Evolutionary conservation across 2,329 filamentous ascomycete species (phyloP).

Genomic region (Hypoxylon sp.): DNA sequence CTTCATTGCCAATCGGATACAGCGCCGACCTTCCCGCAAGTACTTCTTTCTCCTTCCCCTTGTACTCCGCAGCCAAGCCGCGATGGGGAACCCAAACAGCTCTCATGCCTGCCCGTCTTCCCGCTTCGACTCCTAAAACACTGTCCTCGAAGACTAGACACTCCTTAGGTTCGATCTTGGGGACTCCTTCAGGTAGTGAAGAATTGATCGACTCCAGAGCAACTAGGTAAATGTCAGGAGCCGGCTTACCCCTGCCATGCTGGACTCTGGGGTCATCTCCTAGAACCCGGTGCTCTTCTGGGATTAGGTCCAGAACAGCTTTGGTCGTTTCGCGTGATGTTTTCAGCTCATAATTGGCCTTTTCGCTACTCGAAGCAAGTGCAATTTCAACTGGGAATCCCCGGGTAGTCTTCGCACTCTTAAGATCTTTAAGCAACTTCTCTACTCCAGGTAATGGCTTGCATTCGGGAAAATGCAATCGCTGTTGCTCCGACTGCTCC

Average conservation of each 20-base stretch:
- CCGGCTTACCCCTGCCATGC: slow-evolving; percentile 71
- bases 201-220: slow-evolving; percentile 72
- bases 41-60: slow-evolving; percentile 41
- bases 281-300: slow-evolving; percentile 62
- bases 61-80: slow-evolving; percentile 56
- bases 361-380: slow-evolving; percentile 70
- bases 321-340: slow-evolving; percentile 49
- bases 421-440: slow-evolving; percentile 60
- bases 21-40: slow-evolving; percentile 45
- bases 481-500: slow-evolving; percentile 63
- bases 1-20: slow-evolving; percentile 43
- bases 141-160: slow-evolving; percentile 80
- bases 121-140: slow-evolving; percentile 75
- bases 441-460: slow-evolving; percentile 70
- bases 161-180: slow-evolving; percentile 66
- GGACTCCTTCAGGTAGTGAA: slow-evolving; percentile 56
- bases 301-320: slow-evolving; percentile 54
- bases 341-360: slow-evolving; percentile 69
- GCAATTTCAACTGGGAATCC: slow-evolving; percentile 59
- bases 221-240: slow-evolving; percentile 77
- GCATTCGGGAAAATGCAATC: slow-evolving; percentile 65
- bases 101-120: slow-evolving; percentile 75
- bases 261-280: slow-evolving; percentile 73
- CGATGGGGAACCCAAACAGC: slow-evolving; percentile 76
- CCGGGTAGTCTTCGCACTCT: slow-evolving; percentile 37